Base-by-base conservation (phyloP, 2,329 filamentous ascomycete genomes). In the Nigrospora oryzae region DNA sequence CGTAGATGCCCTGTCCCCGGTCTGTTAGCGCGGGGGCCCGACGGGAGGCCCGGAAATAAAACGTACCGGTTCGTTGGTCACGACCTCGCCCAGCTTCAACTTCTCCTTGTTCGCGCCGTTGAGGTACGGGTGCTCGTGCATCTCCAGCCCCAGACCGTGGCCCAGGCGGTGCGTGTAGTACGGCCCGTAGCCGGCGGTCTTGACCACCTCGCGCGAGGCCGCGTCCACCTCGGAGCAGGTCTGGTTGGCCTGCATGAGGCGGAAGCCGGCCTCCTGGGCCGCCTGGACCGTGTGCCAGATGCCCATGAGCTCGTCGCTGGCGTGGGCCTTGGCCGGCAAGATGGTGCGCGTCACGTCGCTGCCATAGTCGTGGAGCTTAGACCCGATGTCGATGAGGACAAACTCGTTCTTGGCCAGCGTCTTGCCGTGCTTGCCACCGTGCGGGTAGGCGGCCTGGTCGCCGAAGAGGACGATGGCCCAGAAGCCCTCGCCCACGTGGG, bases 381-480 rank as follows among this genome's bases (percentile, higher is more conserved):
- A 59, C 5, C 57, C 56, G 28, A 59, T 60, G 41, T 60, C 57
- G 17, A 59, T 47, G 41, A 59, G 51, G 19, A 58, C 57, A 34
- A 58, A 60, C 46, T 60, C 56, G 39, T 51, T 49, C 4, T 56
- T 51, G 4, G 19, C 45, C 28, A 60, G 47, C 40, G 51, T 55
- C 42, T 51, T 55, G 34, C 57, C 58, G 34, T 45, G 43, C 47
- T 56, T 52, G 10, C 58, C 57, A 8, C 58, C 57, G 35, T 59
- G 58, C 7, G 57, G 58, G 43, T 55, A 59, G 15, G 56, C 56
- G 12, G 57, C 58, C 43, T 53, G 50, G 38, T 57, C 49, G 11
- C 58, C 57, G 40, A 60, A 60, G 36, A 60, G 46, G n/a, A 56
- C 55, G 35, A 60, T 53, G 2, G 57, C 50, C 56, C 57, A 60